Percentiles rank a stretch among this genome's conserved stretches.
Evolutionary conservation across 352 stramenopile species (phyloP).

Genomic region (Globisporangium paroecandrum): DNA sequence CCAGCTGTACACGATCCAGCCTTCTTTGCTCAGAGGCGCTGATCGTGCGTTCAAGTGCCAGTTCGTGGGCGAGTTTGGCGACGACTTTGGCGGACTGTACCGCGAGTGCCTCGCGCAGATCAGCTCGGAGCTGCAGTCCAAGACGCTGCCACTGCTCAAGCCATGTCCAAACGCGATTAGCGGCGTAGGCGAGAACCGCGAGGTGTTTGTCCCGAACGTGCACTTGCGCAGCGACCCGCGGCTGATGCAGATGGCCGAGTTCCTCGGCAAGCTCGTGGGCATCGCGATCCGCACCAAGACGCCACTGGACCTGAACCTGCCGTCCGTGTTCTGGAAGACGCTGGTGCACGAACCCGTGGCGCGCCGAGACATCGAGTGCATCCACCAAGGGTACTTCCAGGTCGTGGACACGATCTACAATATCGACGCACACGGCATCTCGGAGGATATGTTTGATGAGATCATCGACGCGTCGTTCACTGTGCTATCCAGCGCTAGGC

Average conservation of each 20-base stretch:
- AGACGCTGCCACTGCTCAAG: constrained; percentile 78
- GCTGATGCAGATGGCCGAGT: constrained; percentile 89
- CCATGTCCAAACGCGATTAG: constrained; percentile 87
- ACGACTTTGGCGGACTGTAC: constrained; percentile 90
- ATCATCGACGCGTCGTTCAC: constrained; percentile 91
- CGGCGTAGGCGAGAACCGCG: constrained; percentile 84
- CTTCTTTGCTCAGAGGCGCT: constrained; percentile 74
- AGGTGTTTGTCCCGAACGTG: constrained; percentile 80
- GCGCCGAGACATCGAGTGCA: constrained; percentile 78
- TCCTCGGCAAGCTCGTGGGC: constrained; percentile 93
- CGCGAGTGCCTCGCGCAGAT: constrained; percentile 87
- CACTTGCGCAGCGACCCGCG: constrained; percentile 46
- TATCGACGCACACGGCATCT: constrained; percentile 74
- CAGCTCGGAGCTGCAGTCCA: constrained; percentile 84
- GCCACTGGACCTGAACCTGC: constrained; percentile 90
- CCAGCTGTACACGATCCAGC: constrained; percentile 81
- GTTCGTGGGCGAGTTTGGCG: constrained; percentile 88
- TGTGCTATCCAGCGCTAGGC: constrained; percentile 75
- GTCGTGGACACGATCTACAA: constrained; percentile 89
- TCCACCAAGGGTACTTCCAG: constrained; percentile 83
- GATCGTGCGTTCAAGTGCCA: constrained; percentile 91
- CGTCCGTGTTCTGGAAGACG: constrained; percentile 91
- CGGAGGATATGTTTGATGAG: constrained; percentile 85
- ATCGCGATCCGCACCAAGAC: constrained; percentile 92
- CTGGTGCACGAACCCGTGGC: constrained; percentile 78